A percentile compares a stretch with the other conserved stretches of the same genome.
Evolutionary conservation across 164 flowering plant species (phyloP).

Genomic region (Cinnamomum micranthum): DNA sequence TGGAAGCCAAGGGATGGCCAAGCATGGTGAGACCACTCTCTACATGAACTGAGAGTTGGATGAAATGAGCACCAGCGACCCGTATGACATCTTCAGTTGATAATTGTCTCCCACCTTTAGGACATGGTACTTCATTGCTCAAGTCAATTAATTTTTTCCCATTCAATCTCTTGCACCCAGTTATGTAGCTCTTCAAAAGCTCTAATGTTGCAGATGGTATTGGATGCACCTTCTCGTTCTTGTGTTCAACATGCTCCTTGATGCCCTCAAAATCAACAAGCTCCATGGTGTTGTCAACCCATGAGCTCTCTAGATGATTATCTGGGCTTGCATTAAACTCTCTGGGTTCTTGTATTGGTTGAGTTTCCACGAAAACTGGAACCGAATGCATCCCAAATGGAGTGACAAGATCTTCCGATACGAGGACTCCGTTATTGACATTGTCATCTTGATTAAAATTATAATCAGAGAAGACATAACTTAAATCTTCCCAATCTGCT

Average conservation of each 20-base stretch:
- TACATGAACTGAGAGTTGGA: conserved; percentile 18
- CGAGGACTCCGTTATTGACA: not conserved
- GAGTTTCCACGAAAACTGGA: not conserved
- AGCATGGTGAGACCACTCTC: conserved; percentile 14
- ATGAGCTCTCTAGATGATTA: not conserved
- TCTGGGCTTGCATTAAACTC: not conserved
- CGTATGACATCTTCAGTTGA: conserved; percentile 41
- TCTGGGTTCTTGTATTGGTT: not conserved
- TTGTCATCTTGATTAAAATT: not conserved
- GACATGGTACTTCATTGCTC: not conserved
- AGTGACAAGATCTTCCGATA: not conserved
- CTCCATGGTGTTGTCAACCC: not conserved
- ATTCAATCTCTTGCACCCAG: not conserved
- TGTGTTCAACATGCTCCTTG: not conserved
- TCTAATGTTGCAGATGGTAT: not conserved
- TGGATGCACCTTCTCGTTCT: not conserved
- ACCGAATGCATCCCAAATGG: not conserved
- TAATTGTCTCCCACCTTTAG: conserved; percentile 6
- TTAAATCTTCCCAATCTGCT: not conserved
- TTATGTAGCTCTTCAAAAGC: not conserved
- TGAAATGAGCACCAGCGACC: conserved; percentile 40
- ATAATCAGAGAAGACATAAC: not conserved
- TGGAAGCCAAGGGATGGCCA: conserved; percentile 24
- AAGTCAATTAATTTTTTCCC: not conserved
- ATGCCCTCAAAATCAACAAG: not conserved